A percentile compares a stretch with the other conserved stretches of the same genome.
phyloP scores from a whole-genome alignment of 1,284 basidiomycete genomes.

The Austroboletus niveus region DNA sequence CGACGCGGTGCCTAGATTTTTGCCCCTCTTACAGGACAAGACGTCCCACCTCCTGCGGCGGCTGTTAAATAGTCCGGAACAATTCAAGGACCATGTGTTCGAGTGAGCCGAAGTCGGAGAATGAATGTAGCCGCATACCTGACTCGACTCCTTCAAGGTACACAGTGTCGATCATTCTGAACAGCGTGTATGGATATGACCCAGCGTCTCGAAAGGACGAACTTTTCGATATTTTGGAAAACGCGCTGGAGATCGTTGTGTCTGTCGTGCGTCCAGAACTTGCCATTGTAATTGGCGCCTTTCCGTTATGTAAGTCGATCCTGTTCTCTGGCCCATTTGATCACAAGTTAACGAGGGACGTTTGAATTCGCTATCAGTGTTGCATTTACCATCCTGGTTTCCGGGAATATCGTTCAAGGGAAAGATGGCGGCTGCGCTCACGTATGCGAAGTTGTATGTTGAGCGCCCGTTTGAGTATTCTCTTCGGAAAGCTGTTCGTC shows the following conservation, averaged over 20 bases:
- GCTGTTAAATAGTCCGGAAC: constrained; percentile 27
- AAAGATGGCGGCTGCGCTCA: background rate
- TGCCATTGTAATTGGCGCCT: background rate
- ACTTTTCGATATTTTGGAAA: background rate
- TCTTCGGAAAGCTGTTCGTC: background rate
- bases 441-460: background rate
- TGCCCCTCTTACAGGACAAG: constrained; percentile 28
- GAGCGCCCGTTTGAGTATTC: constrained; percentile 8
- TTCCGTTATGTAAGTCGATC: constrained; percentile 12
- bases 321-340: background rate
- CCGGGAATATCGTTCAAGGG: constrained; percentile 13
- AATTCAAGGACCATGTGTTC: background rate
- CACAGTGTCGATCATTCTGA: background rate
- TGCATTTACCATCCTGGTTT: constrained; percentile 12
- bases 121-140: no score
- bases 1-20: constrained; percentile 19
- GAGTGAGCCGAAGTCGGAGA: background rate
- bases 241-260: background rate
- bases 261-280: constrained; percentile 2
- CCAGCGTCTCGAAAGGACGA: background rate
- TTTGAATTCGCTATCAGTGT: constrained; percentile 1
- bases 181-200: background rate
- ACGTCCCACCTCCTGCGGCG: constrained; percentile 30
- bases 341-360: background rate
- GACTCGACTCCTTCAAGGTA: background rate